A percentile compares a stretch with the other conserved stretches of the same genome.
phyloP scores from a whole-genome alignment of 1,139 yeast genomes.

The Scheffersomyces illinoinensis region DNA sequence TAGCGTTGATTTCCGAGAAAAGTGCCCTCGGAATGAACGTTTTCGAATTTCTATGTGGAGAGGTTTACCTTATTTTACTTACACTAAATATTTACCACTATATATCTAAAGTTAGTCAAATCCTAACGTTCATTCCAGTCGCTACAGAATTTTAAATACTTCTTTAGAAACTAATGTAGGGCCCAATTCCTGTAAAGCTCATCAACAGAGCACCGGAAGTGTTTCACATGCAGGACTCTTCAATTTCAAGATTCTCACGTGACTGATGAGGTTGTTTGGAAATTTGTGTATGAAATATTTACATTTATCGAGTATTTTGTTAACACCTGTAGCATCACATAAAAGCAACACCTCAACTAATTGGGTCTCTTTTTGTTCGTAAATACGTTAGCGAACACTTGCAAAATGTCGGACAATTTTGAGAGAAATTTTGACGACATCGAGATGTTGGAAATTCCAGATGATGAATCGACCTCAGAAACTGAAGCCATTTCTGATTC shows the following conservation, averaged over 20 bases:
- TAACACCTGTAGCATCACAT: neutral
- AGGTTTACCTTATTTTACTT: too few species aligned
- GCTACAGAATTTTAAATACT: too few species aligned
- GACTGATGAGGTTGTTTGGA: neutral
- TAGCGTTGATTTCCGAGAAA: too few species aligned
- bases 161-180: too few species aligned
- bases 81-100: too few species aligned
- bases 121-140: too few species aligned
- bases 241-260: neutral
- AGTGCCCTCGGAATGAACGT: too few species aligned
- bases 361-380: neutral
- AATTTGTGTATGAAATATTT: neutral
- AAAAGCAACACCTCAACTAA: neutral
- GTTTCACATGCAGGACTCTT: too few species aligned
- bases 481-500: conserved; percentile 32
- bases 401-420: neutral
- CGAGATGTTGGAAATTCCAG: conserved; percentile 50
- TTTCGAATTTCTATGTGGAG: too few species aligned
- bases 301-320: neutral
- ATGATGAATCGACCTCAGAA: conserved; percentile 33
- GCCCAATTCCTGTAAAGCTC: too few species aligned
- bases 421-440: conserved; percentile 36
- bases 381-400: neutral
- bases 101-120: too few species aligned
- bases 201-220: too few species aligned